Evolutionary conservation across 2,329 filamentous ascomycete species (phyloP), one percentile per base, ranked within the genome.

Genomic region (Apiospora hydei): DNA sequence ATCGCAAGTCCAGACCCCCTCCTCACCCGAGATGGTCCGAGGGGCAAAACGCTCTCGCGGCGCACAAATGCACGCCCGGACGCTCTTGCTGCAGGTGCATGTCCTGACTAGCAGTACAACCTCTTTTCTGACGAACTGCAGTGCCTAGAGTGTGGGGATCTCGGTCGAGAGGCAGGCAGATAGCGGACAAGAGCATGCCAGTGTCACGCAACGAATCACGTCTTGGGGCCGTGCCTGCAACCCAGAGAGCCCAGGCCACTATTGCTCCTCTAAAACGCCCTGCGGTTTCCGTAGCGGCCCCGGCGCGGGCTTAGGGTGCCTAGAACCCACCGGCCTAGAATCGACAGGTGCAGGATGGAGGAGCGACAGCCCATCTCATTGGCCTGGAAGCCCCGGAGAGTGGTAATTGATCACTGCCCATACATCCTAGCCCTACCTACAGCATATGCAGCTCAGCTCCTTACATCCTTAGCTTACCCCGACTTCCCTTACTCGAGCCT

Each of bases 131-230:
- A 61, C 16, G 53, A 61, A 61, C 53, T 34, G 41, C 57, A 64
- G 57, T 64, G 14, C 44, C 44, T 46, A 5, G 44, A 21, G 44
- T 46, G 57, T 64, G 57, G 57, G 57, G 57, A 64, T 64, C 34
- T 64, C 57, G 57, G 57, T 64, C 57, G 57, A 41, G 57, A 64
- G 57, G 57, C 57, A 64, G 57, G 34, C 57, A 64, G 57, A 64
- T 34, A 14, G 34, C 30, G 57, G 53, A 38, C 57, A 38, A n/a
- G 57, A 64, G 30, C 57, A 64, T 64, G 57, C 38, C 57, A 64
- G 57, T 43, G 34, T 64, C 30, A 64, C 34, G 49, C 49, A 49
- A 26, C 49, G 49, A 51, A 51, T 51, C 49, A 51, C 49, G 49
- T 51, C 49, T 51, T 51, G 4, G 8, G 49, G 46, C 21, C 21